Evolutionary conservation across 768 basidiomycete genomes (phyloP).

Genomic region (Pleurotus sapidus): DNA sequence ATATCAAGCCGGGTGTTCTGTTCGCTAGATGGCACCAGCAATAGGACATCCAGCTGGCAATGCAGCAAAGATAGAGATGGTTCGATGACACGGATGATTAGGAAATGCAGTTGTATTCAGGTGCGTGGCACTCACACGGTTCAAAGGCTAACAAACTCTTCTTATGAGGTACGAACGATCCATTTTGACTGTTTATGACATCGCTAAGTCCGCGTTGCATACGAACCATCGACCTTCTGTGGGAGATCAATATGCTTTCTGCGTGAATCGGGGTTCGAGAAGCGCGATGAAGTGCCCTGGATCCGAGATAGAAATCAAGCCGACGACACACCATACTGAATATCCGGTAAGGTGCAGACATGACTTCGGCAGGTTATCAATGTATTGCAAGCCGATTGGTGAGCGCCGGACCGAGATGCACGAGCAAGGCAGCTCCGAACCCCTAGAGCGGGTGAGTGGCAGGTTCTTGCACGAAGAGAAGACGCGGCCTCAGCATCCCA

Average conservation of each 20-base stretch:
- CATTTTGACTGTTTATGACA: slow-evolving; percentile 5
- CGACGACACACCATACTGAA: slow-evolving; percentile 2
- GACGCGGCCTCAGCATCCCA: slow-evolving; percentile 10
- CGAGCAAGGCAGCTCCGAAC: background rate
- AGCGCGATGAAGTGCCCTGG: slow-evolving; percentile 1
- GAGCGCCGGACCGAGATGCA: background rate
- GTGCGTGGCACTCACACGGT: slow-evolving; percentile 2
- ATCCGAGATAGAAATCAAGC: slow-evolving; percentile 1
- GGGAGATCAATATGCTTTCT: slow-evolving; percentile 4
- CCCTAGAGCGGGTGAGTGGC: background rate
- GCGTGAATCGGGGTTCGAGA: slow-evolving; percentile 3
- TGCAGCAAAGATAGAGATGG: background rate
- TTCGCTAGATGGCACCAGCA: background rate
- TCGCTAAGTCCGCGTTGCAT: slow-evolving; percentile 5
- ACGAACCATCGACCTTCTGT: background rate
- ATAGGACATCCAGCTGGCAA: background rate
- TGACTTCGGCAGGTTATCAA: slow-evolving; percentile 1
- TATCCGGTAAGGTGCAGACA: background rate
- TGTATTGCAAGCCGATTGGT: background rate
- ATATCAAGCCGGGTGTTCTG: slow-evolving; percentile 3
- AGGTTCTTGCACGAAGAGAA: background rate
- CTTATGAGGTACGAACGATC: slow-evolving; percentile 1
- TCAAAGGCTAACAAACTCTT: slow-evolving; percentile 1
- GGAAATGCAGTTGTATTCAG: background rate
- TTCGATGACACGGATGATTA: background rate